Conservation (phyloP, 805 yeast genomes). For the Gaillardinia entomophila region DNA sequence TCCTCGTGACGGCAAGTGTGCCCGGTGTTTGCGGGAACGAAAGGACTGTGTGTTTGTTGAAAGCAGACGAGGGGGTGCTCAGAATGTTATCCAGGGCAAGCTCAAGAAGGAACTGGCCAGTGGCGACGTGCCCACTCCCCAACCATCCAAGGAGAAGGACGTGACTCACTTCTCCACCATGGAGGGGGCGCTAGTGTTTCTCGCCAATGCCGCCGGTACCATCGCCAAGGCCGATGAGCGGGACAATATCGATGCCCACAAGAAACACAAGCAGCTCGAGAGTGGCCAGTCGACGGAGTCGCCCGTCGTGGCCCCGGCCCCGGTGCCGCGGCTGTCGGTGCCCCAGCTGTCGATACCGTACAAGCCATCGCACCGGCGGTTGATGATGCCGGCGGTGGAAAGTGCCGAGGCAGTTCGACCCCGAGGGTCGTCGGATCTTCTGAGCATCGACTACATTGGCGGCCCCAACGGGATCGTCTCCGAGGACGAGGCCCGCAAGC, state of each 20-base stretch:
- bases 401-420: constrained; percentile 40
- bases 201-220: constrained; percentile 77
- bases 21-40: constrained; percentile 76
- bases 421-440: constrained; percentile 39
- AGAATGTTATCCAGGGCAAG: constrained; percentile 35
- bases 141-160: neutral
- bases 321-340: constrained; percentile 7
- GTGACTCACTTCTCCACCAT: constrained; percentile 31
- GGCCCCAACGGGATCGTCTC: constrained; percentile 48
- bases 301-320: neutral
- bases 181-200: constrained; percentile 61
- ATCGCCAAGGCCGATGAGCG: constrained; percentile 65
- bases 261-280: constrained; percentile 44
- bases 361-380: constrained; percentile 13
- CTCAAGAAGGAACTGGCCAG: constrained; percentile 41
- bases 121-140: too few relatives aligned
- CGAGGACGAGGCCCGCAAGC: constrained; percentile 52
- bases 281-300: neutral
- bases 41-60: constrained; percentile 68
- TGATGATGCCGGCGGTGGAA: constrained; percentile 40
- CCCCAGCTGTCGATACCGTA: constrained; percentile 16
- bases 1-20: constrained; percentile 80
- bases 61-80: constrained; percentile 22
- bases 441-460: constrained; percentile 64
- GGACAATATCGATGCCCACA: constrained; percentile 51